Conservation (phyloP, 2,329 filamentous ascomycete genomes). For the Verruconis gallopava region DNA sequence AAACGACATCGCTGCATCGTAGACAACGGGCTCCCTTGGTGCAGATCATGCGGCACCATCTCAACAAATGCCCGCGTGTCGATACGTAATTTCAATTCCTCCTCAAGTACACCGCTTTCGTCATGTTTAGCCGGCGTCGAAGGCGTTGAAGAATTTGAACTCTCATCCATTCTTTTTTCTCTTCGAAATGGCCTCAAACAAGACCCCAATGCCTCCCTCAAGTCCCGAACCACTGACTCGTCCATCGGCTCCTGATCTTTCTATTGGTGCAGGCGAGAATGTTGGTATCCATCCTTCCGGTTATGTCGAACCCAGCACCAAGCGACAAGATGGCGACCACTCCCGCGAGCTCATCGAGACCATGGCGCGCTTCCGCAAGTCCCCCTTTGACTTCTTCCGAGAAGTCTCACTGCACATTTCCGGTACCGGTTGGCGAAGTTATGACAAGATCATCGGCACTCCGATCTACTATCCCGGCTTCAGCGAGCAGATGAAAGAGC, state of each 20-base stretch:
- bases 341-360: conserved; percentile 65
- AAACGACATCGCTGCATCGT: no score
- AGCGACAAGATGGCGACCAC: conserved; percentile 15
- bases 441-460: conserved; percentile 81
- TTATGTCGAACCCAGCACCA: conserved; percentile 20
- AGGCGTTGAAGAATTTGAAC: background rate
- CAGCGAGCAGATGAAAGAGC: conserved; percentile 73
- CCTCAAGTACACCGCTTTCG: background rate
- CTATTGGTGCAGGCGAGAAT: conserved; percentile 31
- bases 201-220: background rate
- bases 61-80: no score
- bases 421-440: conserved; percentile 88
- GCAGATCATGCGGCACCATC: background rate
- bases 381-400: conserved; percentile 67
- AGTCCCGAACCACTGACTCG: background rate
- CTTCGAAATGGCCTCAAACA: background rate
- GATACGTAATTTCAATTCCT: background rate
- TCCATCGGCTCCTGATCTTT: conserved; percentile 28
- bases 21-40: background rate
- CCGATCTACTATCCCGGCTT: conserved; percentile 90
- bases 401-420: conserved; percentile 90
- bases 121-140: background rate
- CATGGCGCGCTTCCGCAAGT: conserved; percentile 73
- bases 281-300: conserved; percentile 33
- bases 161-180: background rate